Conservation (phyloP, 1,139 yeast genomes). For the Magnusiomyces ingens region DNA sequence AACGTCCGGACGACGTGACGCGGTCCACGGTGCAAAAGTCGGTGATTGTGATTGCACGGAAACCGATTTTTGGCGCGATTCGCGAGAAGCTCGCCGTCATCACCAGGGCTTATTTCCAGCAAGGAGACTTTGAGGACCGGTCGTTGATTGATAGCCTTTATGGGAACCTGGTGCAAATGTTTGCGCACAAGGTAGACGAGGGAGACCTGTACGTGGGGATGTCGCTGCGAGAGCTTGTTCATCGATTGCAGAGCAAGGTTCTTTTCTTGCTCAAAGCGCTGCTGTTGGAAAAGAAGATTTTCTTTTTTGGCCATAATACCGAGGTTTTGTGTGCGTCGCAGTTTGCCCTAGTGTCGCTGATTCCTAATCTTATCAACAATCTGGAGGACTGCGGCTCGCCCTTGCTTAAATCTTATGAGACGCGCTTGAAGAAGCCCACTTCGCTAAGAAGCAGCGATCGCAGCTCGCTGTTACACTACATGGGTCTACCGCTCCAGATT, state of each 20-base stretch:
- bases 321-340: conserved; percentile 72
- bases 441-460: conserved; percentile 74
- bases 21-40: conserved; percentile 90
- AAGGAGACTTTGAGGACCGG: conserved; percentile 66
- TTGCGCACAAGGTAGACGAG: conserved; percentile 38
- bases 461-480: conserved; percentile 64
- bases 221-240: conserved; percentile 58
- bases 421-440: conserved; percentile 51
- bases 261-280: conserved; percentile 69
- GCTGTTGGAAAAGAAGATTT: conserved; percentile 61
- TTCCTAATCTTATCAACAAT: conserved; percentile 70
- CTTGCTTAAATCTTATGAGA: conserved; percentile 49
- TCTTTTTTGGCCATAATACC: conserved; percentile 70
- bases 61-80: conserved; percentile 79
- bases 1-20: conserved; percentile 61
- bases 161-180: conserved; percentile 56
- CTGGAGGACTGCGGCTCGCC: conserved; percentile 81
- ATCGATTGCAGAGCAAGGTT: conserved; percentile 53
- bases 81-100: conserved; percentile 86
- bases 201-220: conserved; percentile 67
- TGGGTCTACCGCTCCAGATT: conserved; percentile 82
- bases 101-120: conserved; percentile 79
- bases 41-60: conserved; percentile 76
- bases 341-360: conserved; percentile 56
- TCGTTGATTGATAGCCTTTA: conserved; percentile 62